Percentiles rank a stretch among this genome's conserved stretches.
These are phyloP conservation scores for Xylariaceae sp. DNA, from an alignment of 2,329 filamentous ascomycete genomes.

Conservation along the genomic window DNA sequence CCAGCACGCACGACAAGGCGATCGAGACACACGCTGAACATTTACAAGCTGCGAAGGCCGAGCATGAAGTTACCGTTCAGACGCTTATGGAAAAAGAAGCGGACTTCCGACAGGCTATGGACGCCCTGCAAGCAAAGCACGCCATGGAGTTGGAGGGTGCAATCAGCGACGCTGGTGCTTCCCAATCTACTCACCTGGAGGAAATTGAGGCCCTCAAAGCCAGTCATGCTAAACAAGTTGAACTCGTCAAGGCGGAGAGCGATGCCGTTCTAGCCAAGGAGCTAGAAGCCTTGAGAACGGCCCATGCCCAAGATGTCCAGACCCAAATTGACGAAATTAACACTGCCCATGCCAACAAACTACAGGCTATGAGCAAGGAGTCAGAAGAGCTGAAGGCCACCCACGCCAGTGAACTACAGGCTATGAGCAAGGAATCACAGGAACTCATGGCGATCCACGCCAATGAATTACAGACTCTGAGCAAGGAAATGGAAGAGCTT, in stretches of 20 bases:
- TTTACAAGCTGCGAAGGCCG: conserved; percentile 20
- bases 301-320: conserved; percentile 41
- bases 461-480: neutral
- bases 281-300: conserved; percentile 35
- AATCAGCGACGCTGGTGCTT: conserved; percentile 47
- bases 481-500: neutral
- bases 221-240: conserved; percentile 48
- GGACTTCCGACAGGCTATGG: conserved; percentile 50
- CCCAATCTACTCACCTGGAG: conserved; percentile 43
- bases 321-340: conserved; percentile 37
- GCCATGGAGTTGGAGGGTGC: conserved; percentile 54
- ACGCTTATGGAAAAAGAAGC: conserved; percentile 47
- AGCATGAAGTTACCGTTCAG: conserved; percentile 36
- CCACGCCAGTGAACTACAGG: conserved; percentile 12
- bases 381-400: conserved; percentile 30
- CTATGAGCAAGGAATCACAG: neutral
- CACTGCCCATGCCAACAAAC: conserved; percentile 32
- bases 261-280: conserved; percentile 37
- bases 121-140: conserved; percentile 51
- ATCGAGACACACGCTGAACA: conserved; percentile 30
- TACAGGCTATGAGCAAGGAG: conserved; percentile 34
- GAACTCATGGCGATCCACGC: neutral
- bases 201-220: conserved; percentile 52
- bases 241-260: conserved; percentile 40
- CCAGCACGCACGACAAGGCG: conserved; percentile 21